Percentiles rank a stretch among this genome's conserved stretches.
Conservation (phyloP, 179 eudicot genomes). For the Silene noctiflora region DNA sequence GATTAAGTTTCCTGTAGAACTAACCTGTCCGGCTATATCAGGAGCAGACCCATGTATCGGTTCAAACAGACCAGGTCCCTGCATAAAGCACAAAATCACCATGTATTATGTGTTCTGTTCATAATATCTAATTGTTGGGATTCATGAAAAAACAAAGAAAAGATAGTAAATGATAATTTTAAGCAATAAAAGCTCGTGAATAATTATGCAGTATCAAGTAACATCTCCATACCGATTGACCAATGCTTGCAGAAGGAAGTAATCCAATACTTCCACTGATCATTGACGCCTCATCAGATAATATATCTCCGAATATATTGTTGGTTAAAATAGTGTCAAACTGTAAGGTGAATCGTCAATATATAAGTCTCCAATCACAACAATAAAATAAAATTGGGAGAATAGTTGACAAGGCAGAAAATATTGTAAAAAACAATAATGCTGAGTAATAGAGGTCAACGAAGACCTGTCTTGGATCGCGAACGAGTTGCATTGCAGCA, state of each 20-base stretch:
- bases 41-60: slow-evolving; percentile 99
- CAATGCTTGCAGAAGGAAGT: slow-evolving; percentile 96
- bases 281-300: slow-evolving; percentile 98
- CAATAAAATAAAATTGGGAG: background rate
- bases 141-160: background rate
- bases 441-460: background rate
- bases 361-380: background rate
- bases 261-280: slow-evolving; percentile 95
- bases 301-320: slow-evolving; percentile 89
- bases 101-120: background rate
- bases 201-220: background rate
- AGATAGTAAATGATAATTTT: background rate
- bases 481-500: slow-evolving; percentile 98
- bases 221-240: slow-evolving; percentile 53
- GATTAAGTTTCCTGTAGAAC: slow-evolving; percentile 13
- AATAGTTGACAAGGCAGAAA: slow-evolving; percentile 1
- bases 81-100: background rate
- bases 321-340: slow-evolving; percentile 93
- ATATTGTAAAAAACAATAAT: background rate
- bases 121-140: background rate
- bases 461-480: slow-evolving; percentile 88
- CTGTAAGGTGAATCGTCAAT: slow-evolving; percentile 42
- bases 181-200: background rate
- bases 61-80: slow-evolving; percentile 98
- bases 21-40: slow-evolving; percentile 94